Evolutionary conservation across 495 filamentous ascomycete species (phyloP).

Genomic region (Entonaema liquescens): DNA sequence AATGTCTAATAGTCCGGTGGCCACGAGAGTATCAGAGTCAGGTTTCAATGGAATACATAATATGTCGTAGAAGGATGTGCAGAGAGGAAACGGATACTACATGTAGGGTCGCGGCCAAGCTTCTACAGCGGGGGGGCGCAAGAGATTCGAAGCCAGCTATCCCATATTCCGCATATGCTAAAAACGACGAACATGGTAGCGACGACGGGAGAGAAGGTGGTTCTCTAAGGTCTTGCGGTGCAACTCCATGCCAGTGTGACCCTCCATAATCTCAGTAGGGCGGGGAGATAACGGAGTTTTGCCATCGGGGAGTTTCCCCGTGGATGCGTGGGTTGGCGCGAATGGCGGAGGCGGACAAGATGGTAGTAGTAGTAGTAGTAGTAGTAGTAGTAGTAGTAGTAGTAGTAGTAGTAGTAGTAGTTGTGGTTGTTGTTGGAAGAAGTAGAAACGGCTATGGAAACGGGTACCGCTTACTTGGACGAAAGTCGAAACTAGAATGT

Average conservation of each 20-base stretch:
- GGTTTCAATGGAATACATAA: neutral
- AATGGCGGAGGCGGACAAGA: conserved; percentile 25
- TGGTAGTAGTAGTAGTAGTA: conserved; percentile 9
- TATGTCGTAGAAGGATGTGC: neutral
- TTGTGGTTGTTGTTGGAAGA: neutral
- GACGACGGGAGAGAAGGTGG: conserved; percentile 30
- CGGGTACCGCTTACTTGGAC: conserved; percentile 34
- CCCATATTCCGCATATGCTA: neutral
- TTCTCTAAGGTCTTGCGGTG: neutral
- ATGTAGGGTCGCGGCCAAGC: neutral
- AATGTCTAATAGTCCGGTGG: neutral
- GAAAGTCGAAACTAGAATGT: conserved; percentile 20
- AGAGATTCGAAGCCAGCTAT: neutral
- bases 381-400: neutral
- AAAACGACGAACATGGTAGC: no score
- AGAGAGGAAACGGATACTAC: neutral
- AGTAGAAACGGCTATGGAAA: conserved; percentile 11
- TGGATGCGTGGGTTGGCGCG: conserved; percentile 15
- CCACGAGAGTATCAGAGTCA: neutral
- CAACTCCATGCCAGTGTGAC: conserved; percentile 24
- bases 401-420: neutral
- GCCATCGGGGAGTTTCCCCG: conserved; percentile 27
- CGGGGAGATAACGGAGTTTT: conserved; percentile 35
- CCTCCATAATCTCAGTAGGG: conserved; percentile 30
- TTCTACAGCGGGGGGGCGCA: neutral